Evolutionary conservation across 345 rosid species (phyloP).

Genomic region (Populus davidiana): DNA sequence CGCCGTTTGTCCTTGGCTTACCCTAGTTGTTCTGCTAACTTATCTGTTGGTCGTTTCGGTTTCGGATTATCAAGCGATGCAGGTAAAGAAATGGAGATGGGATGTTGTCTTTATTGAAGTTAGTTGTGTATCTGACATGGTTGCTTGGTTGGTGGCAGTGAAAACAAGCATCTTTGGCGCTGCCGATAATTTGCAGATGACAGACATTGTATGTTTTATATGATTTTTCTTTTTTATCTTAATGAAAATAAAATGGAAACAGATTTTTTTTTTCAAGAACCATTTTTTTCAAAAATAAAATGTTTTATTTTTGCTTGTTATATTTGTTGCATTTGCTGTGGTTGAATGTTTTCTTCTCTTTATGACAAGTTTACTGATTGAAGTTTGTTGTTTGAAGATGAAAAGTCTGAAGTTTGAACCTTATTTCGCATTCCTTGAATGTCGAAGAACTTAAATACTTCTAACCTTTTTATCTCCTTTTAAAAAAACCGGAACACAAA

Average conservation of each 20-base stretch:
- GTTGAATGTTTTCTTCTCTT: not conserved
- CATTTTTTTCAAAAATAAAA: too few relatives aligned
- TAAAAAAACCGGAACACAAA: not conserved
- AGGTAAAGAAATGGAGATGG: constrained; percentile 26
- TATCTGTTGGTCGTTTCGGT: constrained; percentile 50
- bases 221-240: not conserved
- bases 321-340: not conserved
- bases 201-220: constrained; percentile 48
- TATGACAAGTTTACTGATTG: not conserved
- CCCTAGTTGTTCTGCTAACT: constrained; percentile 33
- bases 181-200: constrained; percentile 38
- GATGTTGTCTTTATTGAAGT: not conserved
- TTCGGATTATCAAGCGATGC: constrained; percentile 45
- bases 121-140: constrained; percentile 14
- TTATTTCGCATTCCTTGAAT: not conserved
- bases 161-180: constrained; percentile 39
- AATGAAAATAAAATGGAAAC: not conserved
- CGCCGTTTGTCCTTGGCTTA: constrained; percentile 50
- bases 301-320: not conserved
- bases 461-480: not conserved
- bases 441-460: not conserved
- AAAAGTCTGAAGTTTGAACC: not conserved
- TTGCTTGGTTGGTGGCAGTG: constrained; percentile 41
- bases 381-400: not conserved
- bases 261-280: not conserved